Evolutionary conservation across 306 rosid species (phyloP), one percentile per base, ranked within the genome.

Genomic region (Cucurbita ficifolia): DNA sequence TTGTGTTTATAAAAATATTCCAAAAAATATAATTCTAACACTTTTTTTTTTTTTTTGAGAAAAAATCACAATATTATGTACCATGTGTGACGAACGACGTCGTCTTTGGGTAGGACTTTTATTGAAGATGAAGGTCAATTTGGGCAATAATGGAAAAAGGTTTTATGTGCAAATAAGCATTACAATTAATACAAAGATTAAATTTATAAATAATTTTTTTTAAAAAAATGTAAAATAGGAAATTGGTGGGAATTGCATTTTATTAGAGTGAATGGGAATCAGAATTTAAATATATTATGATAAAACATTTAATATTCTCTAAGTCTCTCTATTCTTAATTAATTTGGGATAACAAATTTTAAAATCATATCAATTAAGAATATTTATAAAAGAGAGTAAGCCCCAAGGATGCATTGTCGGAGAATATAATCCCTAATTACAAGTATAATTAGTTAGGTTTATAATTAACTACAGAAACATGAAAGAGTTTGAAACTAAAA

Each of bases 401-500:
- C 49, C 24, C 24, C 60, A 50, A 70, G 75, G 39, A 12, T 67
- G 73, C 73, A 67, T 67, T 76, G 67, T 80, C 73, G 21, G 19
- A 67, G 89, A 81, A 87, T 87, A 77, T 79, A 78, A 81, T 85
- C 82, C 1, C 1, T 0, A 24, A 1, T 24, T 24, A 24, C 29
- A 1, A 0, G 29, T 24, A 24, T 24, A 24, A 24, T 24, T 24
- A 24, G 2, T 24, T 24, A 24, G 29, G 29, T 24, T 24, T 24
- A 24, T 24, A 24, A 1, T 24, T 24, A 24, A 24, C 29, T 24
- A 1, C 29, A 24, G 3, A 24, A 24, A 1, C 29, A 24, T 3
- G 29, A 24, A 24, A 24, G 29, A 3, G 29, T 24, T 24, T 24
- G 0, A 24, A 24, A 24, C 2, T 24, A 24, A 24, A 24, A 24